Evolutionary conservation across 768 basidiomycete genomes (phyloP), one percentile per base, ranked within the genome.

Genomic region (Cytidiella melzeri): DNA sequence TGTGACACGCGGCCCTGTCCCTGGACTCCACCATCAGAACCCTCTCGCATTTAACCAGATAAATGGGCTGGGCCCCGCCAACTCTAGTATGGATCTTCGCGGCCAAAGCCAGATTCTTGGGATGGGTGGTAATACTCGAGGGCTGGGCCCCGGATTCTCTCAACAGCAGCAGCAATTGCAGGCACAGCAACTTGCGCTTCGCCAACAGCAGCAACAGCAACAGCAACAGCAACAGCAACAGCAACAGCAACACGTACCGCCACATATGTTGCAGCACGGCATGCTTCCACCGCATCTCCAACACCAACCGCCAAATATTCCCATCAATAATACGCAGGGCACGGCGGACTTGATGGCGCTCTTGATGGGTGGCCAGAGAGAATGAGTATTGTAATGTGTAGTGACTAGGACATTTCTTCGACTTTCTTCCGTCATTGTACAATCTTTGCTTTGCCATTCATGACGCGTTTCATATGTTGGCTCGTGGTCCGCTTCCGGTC

Each of bases 311-410:
- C 82, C 80, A 67, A 73, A 73, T 24, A 70, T 73, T 43, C 67
- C 71, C 18, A 68, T 68, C 15, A 65, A 70, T 19, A 76, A 69
- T 61, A 79, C 70, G 52, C 81, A 80, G 58, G 76, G 79, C 27
- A 69, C 80, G 39, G 83, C 85, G 53, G 88, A 92, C 62, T 68
- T 92, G 56, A 90, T 92, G 83, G 81, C 88, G 40, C 73, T 92
- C 51, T 76, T 92, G 54, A 83, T 92, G 86, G 84, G 82, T 46
- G 84, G 83, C 48, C 82, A 78, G 56, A 72, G 85, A 66, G 84
- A 88, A 57, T 88, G 69, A 80, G 46, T 34, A 34, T 34, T 34
- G 30, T 34, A 34, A 34, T 34, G 9, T 34, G 7, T 34, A 34
- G 30, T 34, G 7, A 7, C 15, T 15, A 7, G 30, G 30, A 34